phyloP scores from a whole-genome alignment of 2,329 filamentous ascomycete species.

The Colletotrichum camelliae region DNA sequence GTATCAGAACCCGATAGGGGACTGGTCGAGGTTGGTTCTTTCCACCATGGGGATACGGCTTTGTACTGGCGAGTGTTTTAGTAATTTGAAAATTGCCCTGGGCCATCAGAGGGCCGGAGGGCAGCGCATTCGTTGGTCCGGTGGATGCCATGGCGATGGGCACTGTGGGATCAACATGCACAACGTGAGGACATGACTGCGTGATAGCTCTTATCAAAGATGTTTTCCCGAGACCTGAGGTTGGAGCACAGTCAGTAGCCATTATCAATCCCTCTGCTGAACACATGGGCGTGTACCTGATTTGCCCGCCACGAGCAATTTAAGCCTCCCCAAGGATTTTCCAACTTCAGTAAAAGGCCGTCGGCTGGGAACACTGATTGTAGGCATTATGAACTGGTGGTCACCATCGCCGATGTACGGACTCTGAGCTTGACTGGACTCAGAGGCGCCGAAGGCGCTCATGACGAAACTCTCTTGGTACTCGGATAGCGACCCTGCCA shows the following conservation, averaged over 20 bases:
- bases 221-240: constrained; percentile 81
- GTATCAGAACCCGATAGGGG: constrained; percentile 51
- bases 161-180: constrained; percentile 79
- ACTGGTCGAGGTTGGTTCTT: constrained; percentile 70
- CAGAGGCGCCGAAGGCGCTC: constrained; percentile 14
- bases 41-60: constrained; percentile 92
- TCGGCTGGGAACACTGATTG: constrained; percentile 86
- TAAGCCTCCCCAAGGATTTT: constrained; percentile 82
- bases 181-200: constrained; percentile 87
- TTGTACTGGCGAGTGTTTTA: constrained; percentile 81
- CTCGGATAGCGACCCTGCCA: constrained; percentile 54
- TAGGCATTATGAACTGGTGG: constrained; percentile 97
- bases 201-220: constrained; percentile 88
- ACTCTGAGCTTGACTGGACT: constrained; percentile 1
- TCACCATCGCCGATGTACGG: constrained; percentile 51
- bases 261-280: constrained; percentile 11
- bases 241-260: constrained; percentile 16
- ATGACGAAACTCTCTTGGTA: constrained; percentile 33
- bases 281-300: constrained; percentile 57
- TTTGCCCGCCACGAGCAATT: constrained; percentile 84
- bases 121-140: neutral
- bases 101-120: neutral
- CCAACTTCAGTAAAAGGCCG: constrained; percentile 90
- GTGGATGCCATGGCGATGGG: constrained; percentile 3
- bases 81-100: constrained; percentile 45